Base-by-base conservation (phyloP, 2,329 filamentous ascomycete genomes). In the Hymenoscyphus scutula region DNA sequence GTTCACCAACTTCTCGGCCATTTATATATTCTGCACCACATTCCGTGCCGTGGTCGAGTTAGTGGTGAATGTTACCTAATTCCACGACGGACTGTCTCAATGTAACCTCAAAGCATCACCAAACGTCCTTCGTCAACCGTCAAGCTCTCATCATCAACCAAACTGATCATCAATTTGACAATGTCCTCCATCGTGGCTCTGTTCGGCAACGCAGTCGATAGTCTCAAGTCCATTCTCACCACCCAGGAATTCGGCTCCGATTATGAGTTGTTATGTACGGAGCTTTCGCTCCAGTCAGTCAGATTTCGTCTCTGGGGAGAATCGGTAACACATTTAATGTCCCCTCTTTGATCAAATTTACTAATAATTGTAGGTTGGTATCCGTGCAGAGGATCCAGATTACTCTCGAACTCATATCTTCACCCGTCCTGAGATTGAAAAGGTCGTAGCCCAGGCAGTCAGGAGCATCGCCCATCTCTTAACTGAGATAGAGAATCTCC, bases 241-340 rank as follows among this genome's bases (percentile, higher is more conserved):
- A 59, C 65, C 37, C 63, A 67, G 51, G 61, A 67, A 8, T 70
- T 70, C 32, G 68, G 67, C 2, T 55, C 60, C 5, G 66, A 70
- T 25, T 70, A 69, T 53, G 67, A 70, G 53, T 30, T 69, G 19
- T 30, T 68, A 17, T 68, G 66, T 41, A 68, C 65, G 5, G 69
- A 70, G 53, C 61, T 70, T 53, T 65, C 64, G 5, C 56, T 69
- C 11, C 67, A 69, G 62, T 69, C 60, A 57, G 53, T 68, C 32
- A 60, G 69, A 38, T 58, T 70, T 29, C 65, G 63, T 32, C 59
- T 69, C 1, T 70, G 69, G 69, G 67, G 65, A 41, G 64, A 70
- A 56, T 66, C 67, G 32, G 68, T 70, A 60, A 23, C 65, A 25
- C 7, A 10, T 59, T 6, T 38, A 23, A 7, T 19, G 13, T 61